These are phyloP conservation scores for Pistacia vera DNA, from an alignment of 345 rosid species.

Conservation along the genomic window DNA sequence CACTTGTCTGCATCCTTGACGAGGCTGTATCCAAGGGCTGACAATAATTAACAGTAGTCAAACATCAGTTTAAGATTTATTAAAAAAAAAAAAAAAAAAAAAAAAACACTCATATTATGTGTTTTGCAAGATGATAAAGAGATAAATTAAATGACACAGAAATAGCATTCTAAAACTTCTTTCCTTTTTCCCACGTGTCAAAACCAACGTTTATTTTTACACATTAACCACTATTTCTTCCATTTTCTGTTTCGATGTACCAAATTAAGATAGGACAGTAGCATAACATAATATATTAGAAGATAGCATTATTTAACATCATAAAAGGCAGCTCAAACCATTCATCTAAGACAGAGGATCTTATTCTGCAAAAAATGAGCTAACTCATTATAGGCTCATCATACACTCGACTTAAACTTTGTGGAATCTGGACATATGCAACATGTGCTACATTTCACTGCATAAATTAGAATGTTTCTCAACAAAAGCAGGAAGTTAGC, in stretches of 20 bases:
- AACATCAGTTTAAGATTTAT: constrained; percentile 12
- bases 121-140: not conserved
- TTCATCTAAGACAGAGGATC: too few species aligned
- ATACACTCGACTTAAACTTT: too few species aligned
- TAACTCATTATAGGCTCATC: too few species aligned
- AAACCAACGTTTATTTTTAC: not conserved
- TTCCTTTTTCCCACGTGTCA: not conserved
- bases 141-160: not conserved
- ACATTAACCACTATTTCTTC: not conserved
- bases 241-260: too few species aligned
- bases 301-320: too few species aligned
- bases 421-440: not conserved
- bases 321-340: too few species aligned
- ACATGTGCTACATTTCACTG: not conserved
- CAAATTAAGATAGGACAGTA: too few species aligned
- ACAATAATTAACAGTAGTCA: constrained; percentile 23
- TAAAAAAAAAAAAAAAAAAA: too few species aligned
- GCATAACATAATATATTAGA: too few species aligned
- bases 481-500: not conserved
- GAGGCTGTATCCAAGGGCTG: constrained; percentile 89
- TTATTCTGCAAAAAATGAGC: too few species aligned
- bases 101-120: not conserved
- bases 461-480: not conserved
- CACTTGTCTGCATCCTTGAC: constrained; percentile 88
- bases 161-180: not conserved